Percentiles rank a stretch among this genome's conserved stretches.
phyloP scores from a whole-genome alignment of 2,329 filamentous ascomycete genomes.

The Pseudocercospora fijiensis region DNA sequence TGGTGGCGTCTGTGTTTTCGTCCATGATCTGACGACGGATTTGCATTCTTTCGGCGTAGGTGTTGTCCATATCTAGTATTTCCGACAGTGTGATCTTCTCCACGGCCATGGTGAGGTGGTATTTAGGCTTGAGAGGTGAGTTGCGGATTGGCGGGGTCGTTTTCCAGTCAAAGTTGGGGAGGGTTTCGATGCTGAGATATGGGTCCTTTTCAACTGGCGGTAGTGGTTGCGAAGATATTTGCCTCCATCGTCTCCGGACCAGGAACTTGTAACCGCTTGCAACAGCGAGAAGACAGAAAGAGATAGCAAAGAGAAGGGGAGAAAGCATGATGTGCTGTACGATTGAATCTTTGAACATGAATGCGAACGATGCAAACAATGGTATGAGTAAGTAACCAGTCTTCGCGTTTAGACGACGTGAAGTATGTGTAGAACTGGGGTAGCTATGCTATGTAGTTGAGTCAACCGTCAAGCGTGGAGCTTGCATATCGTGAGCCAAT shows the following conservation, averaged over 20 bases:
- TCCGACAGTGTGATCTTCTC: slow-evolving; percentile 55
- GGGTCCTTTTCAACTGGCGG: slow-evolving; percentile 26
- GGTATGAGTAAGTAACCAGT: background rate
- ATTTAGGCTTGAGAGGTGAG: slow-evolving; percentile 61
- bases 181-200: slow-evolving; percentile 47
- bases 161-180: slow-evolving; percentile 53
- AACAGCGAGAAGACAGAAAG: background rate
- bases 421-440: background rate
- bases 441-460: slow-evolving; percentile 7
- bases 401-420: background rate
- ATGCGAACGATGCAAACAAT: background rate
- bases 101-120: slow-evolving; percentile 63
- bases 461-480: slow-evolving; percentile 1
- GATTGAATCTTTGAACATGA: background rate
- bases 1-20: slow-evolving; percentile 44
- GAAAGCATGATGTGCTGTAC: background rate
- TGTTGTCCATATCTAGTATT: slow-evolving; percentile 60
- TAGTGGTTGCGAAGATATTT: background rate
- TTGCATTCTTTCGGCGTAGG: slow-evolving; percentile 53
- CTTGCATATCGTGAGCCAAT: slow-evolving; percentile 9
- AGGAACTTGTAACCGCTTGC: background rate
- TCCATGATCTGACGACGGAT: slow-evolving; percentile 51
- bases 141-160: slow-evolving; percentile 54
- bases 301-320: background rate
- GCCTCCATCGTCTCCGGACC: background rate